Evolutionary conservation across 345 rosid species (phyloP).

Genomic region (Aquilaria malaccensis): DNA sequence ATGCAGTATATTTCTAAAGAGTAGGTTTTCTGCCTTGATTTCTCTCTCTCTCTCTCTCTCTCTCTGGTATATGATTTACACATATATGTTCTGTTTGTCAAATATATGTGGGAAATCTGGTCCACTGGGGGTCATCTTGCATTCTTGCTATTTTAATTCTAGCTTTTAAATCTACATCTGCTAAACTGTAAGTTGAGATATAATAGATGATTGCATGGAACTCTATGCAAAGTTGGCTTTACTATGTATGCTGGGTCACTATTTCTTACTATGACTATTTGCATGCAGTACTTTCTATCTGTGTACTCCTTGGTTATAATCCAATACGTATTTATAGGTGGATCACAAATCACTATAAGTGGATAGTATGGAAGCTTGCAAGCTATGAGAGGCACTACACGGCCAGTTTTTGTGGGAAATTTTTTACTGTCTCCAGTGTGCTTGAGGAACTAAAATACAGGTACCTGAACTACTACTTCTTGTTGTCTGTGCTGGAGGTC

Average conservation of each 20-base stretch:
- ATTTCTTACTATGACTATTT: background rate
- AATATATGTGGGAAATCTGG: background rate
- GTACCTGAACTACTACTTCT: conserved; percentile 24
- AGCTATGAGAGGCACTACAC: conserved; percentile 66
- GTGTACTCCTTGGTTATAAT: background rate
- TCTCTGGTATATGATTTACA: too few species aligned
- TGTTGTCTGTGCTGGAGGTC: conserved; percentile 9
- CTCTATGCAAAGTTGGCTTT: background rate
- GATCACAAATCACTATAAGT: conserved; percentile 83
- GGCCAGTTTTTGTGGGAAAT: conserved; percentile 41
- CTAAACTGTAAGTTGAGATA: too few species aligned
- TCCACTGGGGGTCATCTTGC: too few species aligned
- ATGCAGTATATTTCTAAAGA: conserved; percentile 46
- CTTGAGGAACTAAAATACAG: conserved; percentile 93
- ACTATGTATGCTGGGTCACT: background rate
- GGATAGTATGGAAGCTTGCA: conserved; percentile 94
- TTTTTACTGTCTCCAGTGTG: conserved; percentile 72
- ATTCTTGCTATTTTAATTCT: too few species aligned
- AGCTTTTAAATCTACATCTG: too few species aligned
- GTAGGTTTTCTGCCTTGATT: conserved; percentile 33
- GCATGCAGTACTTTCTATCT: background rate
- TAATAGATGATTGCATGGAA: background rate
- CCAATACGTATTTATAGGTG: conserved; percentile 43
- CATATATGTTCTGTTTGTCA: background rate
- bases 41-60: too few species aligned